A percentile compares a stretch with the other conserved stretches of the same genome.
These are phyloP conservation scores for Aspergillus nanangensis DNA, from an alignment of 495 filamentous ascomycete genomes.

Conservation along the genomic window DNA sequence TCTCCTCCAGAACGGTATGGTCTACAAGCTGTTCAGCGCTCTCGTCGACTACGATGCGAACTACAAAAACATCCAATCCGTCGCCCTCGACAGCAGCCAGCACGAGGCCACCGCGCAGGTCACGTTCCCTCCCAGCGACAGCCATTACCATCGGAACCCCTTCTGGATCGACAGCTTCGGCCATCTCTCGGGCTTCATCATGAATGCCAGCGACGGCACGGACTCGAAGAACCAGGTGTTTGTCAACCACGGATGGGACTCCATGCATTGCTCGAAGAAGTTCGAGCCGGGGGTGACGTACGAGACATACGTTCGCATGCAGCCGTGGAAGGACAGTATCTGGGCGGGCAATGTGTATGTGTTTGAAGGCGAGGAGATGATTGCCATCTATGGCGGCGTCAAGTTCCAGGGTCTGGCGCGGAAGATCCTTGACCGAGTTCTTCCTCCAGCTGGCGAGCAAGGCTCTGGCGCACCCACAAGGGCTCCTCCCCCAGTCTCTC, in stretches of 20 bases:
- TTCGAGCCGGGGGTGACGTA: conserved; percentile 60
- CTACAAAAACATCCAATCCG: conserved; percentile 67
- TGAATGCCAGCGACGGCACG: conserved; percentile 71
- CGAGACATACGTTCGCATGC: conserved; percentile 63
- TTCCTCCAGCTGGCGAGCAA: conserved; percentile 44
- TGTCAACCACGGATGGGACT: conserved; percentile 73
- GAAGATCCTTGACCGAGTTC: conserved; percentile 57
- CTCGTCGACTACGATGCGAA: conserved; percentile 62
- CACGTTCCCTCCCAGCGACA: conserved; percentile 59
- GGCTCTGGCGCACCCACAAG: conserved; percentile 33
- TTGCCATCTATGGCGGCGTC: conserved; percentile 61
- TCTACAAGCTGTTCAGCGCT: conserved; percentile 69
- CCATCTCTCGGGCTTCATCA: conserved; percentile 70
- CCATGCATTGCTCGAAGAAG: conserved; percentile 59
- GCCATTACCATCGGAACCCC: conserved; percentile 61
- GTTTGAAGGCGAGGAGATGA: conserved; percentile 50
- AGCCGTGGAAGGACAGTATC: conserved; percentile 34
- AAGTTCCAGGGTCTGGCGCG: conserved; percentile 65
- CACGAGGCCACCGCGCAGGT: conserved; percentile 68
- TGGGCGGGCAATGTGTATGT: conserved; percentile 47
- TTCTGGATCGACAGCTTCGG: conserved; percentile 68
- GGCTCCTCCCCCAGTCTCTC: conserved; percentile 4
- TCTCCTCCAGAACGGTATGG: conserved; percentile 55
- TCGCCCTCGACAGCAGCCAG: conserved; percentile 64
- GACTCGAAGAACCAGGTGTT: conserved; percentile 68